Percentiles rank a stretch among this genome's conserved stretches.
phyloP scores from a whole-genome alignment of 371 early-diverging fungal genomes.

The Synchytrium microbalum region DNA sequence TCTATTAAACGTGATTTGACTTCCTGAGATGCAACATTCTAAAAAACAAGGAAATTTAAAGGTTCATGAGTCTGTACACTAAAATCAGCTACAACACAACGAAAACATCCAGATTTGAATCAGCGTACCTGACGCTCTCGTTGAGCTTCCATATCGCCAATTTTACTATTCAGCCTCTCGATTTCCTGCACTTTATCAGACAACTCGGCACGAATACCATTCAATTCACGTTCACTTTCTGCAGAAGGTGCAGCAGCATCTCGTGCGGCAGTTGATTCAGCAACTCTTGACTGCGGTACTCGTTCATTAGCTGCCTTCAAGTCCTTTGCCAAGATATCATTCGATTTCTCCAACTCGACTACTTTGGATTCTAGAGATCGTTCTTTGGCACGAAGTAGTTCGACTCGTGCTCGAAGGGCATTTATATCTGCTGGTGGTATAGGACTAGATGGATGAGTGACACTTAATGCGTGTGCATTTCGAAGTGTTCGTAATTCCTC shows the following conservation, averaged over 20 bases:
- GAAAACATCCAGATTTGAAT: background rate
- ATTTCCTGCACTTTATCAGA: constrained; percentile 8
- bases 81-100: background rate
- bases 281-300: no score
- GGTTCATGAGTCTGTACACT: background rate
- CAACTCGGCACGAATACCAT: background rate
- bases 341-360: background rate
- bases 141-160: constrained; percentile 3
- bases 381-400: constrained; percentile 4
- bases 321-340: constrained; percentile 3
- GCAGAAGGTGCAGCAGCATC: background rate
- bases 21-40: background rate
- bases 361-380: constrained; percentile 9
- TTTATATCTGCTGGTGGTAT: background rate
- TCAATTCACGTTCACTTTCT: background rate
- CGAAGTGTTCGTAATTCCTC: constrained; percentile 13
- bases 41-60: background rate
- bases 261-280: no score
- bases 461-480: background rate
- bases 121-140: constrained; percentile 5
- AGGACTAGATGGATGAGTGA: background rate
- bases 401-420: background rate
- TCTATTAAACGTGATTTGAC: constrained; percentile 7
- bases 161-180: constrained; percentile 7
- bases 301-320: background rate